These are phyloP conservation scores for Xylariaceae sp. DNA, from an alignment of 2,329 filamentous ascomycete genomes.

Conservation along the genomic window DNA sequence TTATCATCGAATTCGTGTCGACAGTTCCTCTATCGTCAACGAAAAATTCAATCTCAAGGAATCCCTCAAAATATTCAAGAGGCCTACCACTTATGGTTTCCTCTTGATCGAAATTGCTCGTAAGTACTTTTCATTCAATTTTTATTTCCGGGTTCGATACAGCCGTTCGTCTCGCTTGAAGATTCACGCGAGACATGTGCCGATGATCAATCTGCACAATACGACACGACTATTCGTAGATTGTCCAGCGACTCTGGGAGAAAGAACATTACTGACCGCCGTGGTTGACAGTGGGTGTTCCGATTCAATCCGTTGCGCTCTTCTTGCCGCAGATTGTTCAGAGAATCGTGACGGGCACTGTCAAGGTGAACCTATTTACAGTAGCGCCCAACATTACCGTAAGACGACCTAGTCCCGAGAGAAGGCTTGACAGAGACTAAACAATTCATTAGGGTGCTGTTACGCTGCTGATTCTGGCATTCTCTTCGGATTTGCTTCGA, in stretches of 20 bases:
- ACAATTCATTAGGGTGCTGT: slow-evolving; percentile 48
- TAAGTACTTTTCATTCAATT: slow-evolving; percentile 4
- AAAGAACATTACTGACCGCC: neutral
- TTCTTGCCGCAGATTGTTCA: slow-evolving; percentile 52
- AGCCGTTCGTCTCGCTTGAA: too few species aligned
- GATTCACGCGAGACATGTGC: too few species aligned
- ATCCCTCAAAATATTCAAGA: slow-evolving; percentile 45
- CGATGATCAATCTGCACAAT: too few species aligned
- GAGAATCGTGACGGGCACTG: slow-evolving; percentile 42
- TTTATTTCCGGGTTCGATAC: neutral
- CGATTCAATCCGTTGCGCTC: slow-evolving; percentile 48
- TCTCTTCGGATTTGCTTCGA: slow-evolving; percentile 60
- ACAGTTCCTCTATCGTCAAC: slow-evolving; percentile 59
- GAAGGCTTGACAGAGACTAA: neutral
- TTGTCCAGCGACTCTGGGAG: neutral
- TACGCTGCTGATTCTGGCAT: slow-evolving; percentile 67
- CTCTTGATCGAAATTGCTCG: slow-evolving; percentile 45
- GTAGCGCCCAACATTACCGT: slow-evolving; percentile 69
- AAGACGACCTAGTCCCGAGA: neutral
- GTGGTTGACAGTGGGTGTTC: slow-evolving; percentile 42
- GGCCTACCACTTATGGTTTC: slow-evolving; percentile 45
- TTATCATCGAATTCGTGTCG: slow-evolving; percentile 67
- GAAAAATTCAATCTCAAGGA: slow-evolving; percentile 48
- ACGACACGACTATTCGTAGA: neutral
- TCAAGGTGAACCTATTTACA: slow-evolving; percentile 71